These are phyloP conservation scores for Backusella circina DNA, from an alignment of 192 early-diverging fungal species.

Conservation along the genomic window DNA sequence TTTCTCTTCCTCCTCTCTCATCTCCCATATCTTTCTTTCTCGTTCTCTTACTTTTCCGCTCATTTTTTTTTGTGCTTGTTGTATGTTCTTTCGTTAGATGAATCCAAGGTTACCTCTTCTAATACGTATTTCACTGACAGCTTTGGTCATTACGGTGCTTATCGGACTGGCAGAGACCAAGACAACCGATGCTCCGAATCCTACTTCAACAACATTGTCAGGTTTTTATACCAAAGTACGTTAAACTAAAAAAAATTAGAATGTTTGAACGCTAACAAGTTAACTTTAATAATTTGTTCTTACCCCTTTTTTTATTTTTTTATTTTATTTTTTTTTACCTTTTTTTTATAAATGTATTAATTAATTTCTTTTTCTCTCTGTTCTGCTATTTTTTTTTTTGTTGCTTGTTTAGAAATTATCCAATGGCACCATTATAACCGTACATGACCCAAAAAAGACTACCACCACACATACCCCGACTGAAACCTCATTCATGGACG, in stretches of 20 bases:
- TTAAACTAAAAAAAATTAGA: neutral
- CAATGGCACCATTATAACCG: neutral
- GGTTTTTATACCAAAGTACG: neutral
- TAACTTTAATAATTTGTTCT: neutral
- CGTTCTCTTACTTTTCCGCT: neutral
- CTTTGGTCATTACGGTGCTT: neutral
- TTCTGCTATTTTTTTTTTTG: neutral
- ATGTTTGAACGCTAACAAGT: neutral
- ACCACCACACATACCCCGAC: conserved; percentile 1
- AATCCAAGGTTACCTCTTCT: neutral
- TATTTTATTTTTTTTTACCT: neutral
- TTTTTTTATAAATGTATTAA: neutral
- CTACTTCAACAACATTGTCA: neutral
- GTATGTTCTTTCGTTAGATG: neutral
- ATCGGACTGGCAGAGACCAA: neutral
- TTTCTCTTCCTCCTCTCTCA: neutral
- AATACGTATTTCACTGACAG: neutral
- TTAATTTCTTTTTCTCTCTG: neutral
- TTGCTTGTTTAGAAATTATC: neutral
- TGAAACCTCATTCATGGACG: neutral
- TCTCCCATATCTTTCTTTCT: neutral
- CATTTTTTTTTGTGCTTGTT: neutral
- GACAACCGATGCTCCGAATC: neutral
- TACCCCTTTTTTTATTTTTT: neutral
- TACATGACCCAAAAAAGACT: neutral